Conservation (phyloP, 805 yeast species). For the Candida silvatica region DNA sequence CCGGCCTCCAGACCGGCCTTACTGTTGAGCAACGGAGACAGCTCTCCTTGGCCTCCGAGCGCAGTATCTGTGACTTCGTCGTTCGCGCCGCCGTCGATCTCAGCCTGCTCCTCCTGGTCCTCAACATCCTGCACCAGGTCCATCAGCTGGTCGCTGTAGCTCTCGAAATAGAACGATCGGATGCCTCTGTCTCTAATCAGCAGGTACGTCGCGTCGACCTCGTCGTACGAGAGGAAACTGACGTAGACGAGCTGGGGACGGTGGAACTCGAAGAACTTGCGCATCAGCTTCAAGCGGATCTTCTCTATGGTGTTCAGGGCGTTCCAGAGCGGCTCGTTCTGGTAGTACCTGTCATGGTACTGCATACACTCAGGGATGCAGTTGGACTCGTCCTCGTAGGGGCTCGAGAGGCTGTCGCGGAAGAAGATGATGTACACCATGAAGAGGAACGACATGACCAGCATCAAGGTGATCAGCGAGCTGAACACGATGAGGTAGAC, state of each 20-base stretch:
- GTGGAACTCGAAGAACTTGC: conserved; percentile 14
- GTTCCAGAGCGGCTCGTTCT: conserved; percentile 1
- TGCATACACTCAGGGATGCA: conserved; percentile 20
- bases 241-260: conserved; percentile 20
- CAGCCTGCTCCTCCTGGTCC: conserved; percentile 9
- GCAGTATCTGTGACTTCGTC: no score
- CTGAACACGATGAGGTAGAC: conserved; percentile 19
- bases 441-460: conserved; percentile 16
- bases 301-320: conserved; percentile 11
- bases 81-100: neutral
- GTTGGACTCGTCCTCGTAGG: conserved; percentile 9
- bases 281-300: conserved; percentile 17
- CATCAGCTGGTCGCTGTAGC: conserved; percentile 22
- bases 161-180: conserved; percentile 22
- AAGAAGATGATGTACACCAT: conserved; percentile 20
- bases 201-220: conserved; percentile 21
- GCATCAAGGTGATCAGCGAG: conserved; percentile 17
- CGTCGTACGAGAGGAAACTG: conserved; percentile 11
- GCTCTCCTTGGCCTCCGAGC: no score
- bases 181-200: conserved; percentile 29
- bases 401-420: conserved; percentile 10
- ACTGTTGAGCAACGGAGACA: neutral
- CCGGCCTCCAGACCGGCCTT: no score
- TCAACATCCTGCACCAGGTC: conserved; percentile 13
- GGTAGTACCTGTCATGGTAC: conserved; percentile 9